Evolutionary conservation across 345 rosid species (phyloP), one percentile per base, ranked within the genome.

Genomic region (Hypericum androsaemum): DNA sequence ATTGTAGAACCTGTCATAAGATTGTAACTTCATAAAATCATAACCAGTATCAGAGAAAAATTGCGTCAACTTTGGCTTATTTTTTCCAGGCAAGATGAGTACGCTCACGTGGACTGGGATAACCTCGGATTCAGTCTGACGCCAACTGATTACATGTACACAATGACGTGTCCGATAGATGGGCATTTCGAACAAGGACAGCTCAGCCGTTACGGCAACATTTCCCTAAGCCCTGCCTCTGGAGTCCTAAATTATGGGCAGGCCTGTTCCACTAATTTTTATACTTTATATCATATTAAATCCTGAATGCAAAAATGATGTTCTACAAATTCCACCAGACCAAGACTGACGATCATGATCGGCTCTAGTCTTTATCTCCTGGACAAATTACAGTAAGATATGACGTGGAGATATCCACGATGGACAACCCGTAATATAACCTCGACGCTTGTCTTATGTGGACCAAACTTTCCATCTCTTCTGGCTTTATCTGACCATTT

Each of bases 181-280:
- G 71, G 73, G 0, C 58, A 40, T 15, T 90, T 82, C 39, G 68
- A 62, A 53, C 60, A 61, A 13, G 96, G 95, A 6, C 60, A 56
- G 14, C 70, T 90, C 37, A 66, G 48, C 61, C 82, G 57, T 36
- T 83, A 73, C 44, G 75, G 79, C 36, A 82, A 71, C 62, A 64
- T 90, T 53, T 77, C 77, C 28, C 61, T 90, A 43, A 79, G 82
- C 68, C 98, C 98, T 70, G 78, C 83, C 0, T 82, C 92, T 8
- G 92, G 81, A 39, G 87, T 84, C 66, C 64, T 87, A 54, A 90
- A 87, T 57, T 90, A 84, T 52, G 98, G 92, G 48, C 98, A 90
- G 95, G 98, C 74, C 78, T 72, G 61, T n/a, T 1, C 14, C 36
- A 10, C 5, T 38, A 43, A 5, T 22, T 12, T 36, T 8, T 37